Base-by-base conservation (phyloP, 2,329 filamentous ascomycete species). In the Hypoxylon sp. region DNA sequence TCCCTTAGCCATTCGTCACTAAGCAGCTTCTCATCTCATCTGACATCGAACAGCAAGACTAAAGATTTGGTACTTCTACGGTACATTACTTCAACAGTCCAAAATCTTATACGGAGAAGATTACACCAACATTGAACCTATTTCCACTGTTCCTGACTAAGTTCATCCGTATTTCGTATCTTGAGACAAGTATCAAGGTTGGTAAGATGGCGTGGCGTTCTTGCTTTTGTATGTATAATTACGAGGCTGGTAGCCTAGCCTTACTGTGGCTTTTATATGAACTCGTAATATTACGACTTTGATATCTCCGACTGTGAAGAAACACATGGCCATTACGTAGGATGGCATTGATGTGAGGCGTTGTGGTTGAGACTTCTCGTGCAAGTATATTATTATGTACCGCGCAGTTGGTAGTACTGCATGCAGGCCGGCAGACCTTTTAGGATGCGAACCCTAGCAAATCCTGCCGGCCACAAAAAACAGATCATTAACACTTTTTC, bases 401-500 rank as follows among this genome's bases (percentile, higher is more conserved):
- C 36, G 17, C 21, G 23, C 21, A 38, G 46, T 10, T 28, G 23
- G 63, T 64, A 67, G 60, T 49, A 67, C 36, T 56, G 67, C 63
- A 64, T 64, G 43, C 45, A 68, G 51, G 59, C 38, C 65, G 60
- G 65, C 58, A 67, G 64, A 63, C 59, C 50, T 61, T 65, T 65
- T 63, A 34, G 68, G 68, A 68, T 63, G 62, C 30, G 36, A 58
- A 57, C 61, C 67, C 48, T 63, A 28, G 21, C 32, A 13, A 52
- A 34, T 49, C 13, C 17, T 57, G 46, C 45, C 56, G 45, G 50
- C 13, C 23, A 62, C 13, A 56, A 51, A 56, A 51, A 49, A 53
- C 50, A 55, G 68, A 68, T 70, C 67, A 58, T 64, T 50, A 43
- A 68, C 66, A 49, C n/a, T 61, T 56, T 70, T 61, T 53, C 56